A percentile compares a stretch with the other conserved stretches of the same genome.
These are phyloP conservation scores for Colletotrichum orchidophilum DNA, from an alignment of 2,329 filamentous ascomycete genomes.

Conservation along the genomic window DNA sequence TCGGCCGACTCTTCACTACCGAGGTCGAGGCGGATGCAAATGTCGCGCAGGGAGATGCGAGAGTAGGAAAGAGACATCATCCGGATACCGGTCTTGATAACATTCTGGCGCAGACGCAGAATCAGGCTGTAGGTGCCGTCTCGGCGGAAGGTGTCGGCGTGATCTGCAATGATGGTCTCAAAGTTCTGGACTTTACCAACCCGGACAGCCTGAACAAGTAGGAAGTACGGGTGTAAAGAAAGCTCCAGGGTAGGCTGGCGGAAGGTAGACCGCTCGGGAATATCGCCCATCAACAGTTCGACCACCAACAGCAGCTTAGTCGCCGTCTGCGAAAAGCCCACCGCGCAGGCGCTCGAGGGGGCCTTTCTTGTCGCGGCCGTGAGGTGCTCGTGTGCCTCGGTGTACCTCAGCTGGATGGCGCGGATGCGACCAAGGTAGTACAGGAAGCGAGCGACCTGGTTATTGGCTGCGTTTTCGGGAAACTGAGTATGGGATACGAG, in stretches of 20 bases:
- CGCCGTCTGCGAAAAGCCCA: slow-evolving; percentile 94
- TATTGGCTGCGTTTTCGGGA: slow-evolving; percentile 93
- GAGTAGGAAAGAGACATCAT: slow-evolving; percentile 99
- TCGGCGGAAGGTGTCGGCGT: slow-evolving; percentile 86
- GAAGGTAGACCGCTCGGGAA: slow-evolving; percentile 94
- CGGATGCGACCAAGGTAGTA: slow-evolving; percentile 98
- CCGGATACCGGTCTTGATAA: slow-evolving; percentile 98
- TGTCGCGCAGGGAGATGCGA: slow-evolving; percentile 94
- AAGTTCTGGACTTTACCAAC: slow-evolving; percentile 97
- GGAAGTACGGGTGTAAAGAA: slow-evolving; percentile 90
- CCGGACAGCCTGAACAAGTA: slow-evolving; percentile 92
- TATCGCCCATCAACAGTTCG: slow-evolving; percentile 97
- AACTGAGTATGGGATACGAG: slow-evolving; percentile 96
- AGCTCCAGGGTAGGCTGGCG: slow-evolving; percentile 87
- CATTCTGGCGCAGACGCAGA: slow-evolving; percentile 93
- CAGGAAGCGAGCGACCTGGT: slow-evolving; percentile 95
- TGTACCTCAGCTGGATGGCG: slow-evolving; percentile 95
- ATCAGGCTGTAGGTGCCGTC: slow-evolving; percentile 97
- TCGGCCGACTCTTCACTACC: slow-evolving; percentile 97
- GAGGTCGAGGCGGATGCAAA: slow-evolving; percentile 92
- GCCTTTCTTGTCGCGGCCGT: slow-evolving; percentile 95
- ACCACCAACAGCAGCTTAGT: slow-evolving; percentile 97
- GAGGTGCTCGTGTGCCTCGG: slow-evolving; percentile 94
- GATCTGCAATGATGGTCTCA: slow-evolving; percentile 82
- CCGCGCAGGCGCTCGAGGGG: slow-evolving; percentile 86